Evolutionary conservation across 1,284 basidiomycete genomes (phyloP), one percentile per base, ranked within the genome.

Genomic region (Ustilago curta): DNA sequence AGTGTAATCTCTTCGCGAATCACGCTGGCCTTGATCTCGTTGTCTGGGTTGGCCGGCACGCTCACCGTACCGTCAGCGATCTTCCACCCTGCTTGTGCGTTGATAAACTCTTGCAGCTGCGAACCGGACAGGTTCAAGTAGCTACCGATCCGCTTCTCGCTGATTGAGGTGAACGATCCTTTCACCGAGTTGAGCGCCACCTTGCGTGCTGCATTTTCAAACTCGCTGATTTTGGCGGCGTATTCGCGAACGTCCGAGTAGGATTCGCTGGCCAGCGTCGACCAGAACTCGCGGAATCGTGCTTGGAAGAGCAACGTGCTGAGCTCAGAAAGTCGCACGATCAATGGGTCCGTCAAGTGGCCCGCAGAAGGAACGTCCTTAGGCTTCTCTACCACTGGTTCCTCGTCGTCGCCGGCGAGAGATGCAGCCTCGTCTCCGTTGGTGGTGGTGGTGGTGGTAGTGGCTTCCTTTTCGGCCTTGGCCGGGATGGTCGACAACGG

Each of bases 11-110:
- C 91, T 87, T 97, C 95, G 86, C 93, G 92, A 47, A 96, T 92
- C 43, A 96, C 90, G n/a, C 93, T 93, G 0, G 94, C 93, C 85
- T 94, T 93, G 81, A 97, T 93, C 83, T 94, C 92, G 86, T 97
- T 97, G 57, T 83, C 80, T 37, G 72, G 63, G 56, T 80, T 83
- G 48, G 70, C 73, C 42, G 94, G 94, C 59, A 97, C 88, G 27
- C 86, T 87, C 50, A 94, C 89, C 12, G 90, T 88, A 18, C 89
- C 90, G 7, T 88, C 86, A 78, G 94, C 90, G 37, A 91, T 77
- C 44, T 87, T 87, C 95, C 95, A 97, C 21, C 91, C 92, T 51
- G 91, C 87, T 76, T 90, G 89, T 77, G 88, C 85, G 52, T 76
- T 70, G 52, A 92, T 87, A 85, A 91, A 95, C 11, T 86, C 86